Conservation (phyloP, 129 eudicot species). For the Centella asiatica region DNA sequence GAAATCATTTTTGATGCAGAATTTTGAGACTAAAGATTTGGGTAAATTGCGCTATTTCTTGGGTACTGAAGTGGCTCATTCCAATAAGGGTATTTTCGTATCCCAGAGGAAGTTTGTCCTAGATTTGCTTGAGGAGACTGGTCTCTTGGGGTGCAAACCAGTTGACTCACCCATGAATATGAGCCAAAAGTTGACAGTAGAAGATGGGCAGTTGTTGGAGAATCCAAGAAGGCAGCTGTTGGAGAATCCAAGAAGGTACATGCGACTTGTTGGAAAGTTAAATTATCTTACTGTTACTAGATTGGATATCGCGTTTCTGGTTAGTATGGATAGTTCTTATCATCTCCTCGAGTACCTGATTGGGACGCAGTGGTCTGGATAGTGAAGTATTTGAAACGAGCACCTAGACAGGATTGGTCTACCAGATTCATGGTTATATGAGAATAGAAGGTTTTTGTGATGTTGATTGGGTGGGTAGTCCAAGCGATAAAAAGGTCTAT, state of each 20-base stretch:
- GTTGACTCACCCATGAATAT: not conserved
- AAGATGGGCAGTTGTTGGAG: not conserved
- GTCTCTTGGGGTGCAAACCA: not conserved
- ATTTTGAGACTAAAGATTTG: not conserved
- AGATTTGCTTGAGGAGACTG: not conserved
- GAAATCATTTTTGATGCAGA: not conserved
- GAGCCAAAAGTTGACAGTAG: not conserved
- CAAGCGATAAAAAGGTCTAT: not conserved
- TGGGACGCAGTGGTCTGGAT: not conserved
- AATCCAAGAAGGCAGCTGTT: no score
- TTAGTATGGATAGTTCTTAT: not conserved
- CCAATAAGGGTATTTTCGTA: not conserved
- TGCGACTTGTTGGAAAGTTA: no score
- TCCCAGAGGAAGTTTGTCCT: not conserved
- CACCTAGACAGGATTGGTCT: not conserved
- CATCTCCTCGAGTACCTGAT: not conserved
- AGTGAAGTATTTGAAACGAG: not conserved
- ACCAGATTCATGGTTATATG: not conserved
- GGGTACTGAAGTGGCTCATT: not conserved
- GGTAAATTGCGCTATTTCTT: not conserved
- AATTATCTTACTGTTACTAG: no score
- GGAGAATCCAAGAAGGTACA: no score
- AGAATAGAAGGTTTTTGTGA: not conserved
- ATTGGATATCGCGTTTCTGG: no score
- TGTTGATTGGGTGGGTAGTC: not conserved